phyloP scores from a whole-genome alignment of 768 basidiomycete genomes.

The Leccinum obscurum region DNA sequence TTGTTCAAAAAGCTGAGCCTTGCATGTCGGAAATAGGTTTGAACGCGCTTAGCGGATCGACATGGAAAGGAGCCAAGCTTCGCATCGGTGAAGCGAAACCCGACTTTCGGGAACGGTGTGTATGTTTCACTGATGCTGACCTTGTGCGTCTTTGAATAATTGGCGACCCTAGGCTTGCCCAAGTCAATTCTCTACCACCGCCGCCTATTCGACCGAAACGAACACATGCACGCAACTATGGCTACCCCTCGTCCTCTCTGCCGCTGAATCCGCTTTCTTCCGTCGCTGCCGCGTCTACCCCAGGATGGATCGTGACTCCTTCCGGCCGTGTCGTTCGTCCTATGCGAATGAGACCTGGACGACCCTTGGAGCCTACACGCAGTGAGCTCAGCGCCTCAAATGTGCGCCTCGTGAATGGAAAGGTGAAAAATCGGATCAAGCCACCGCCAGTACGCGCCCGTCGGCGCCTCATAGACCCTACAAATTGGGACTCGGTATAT shows the following conservation, averaged over 20 bases:
- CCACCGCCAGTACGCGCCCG: constrained; percentile 60
- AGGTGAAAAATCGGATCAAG: constrained; percentile 46
- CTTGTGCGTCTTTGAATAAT: background rate
- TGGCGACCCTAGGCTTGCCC: constrained; percentile 9
- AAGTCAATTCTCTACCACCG: constrained; percentile 18
- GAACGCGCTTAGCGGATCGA: constrained; percentile 75
- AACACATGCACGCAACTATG: constrained; percentile 39
- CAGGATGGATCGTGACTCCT: constrained; percentile 71
- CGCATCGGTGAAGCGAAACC: constrained; percentile 83
- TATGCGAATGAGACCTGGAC: constrained; percentile 67
- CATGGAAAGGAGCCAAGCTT: constrained; percentile 86
- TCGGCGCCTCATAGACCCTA: constrained; percentile 68
- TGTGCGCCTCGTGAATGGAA: constrained; percentile 18
- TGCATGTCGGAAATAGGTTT: constrained; percentile 49
- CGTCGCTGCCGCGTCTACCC: constrained; percentile 49
- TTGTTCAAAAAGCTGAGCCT: background rate
- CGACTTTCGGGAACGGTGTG: constrained; percentile 64
- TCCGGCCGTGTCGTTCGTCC: constrained; percentile 66
- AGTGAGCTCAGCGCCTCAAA: constrained; percentile 7
- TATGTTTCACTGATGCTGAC: background rate
- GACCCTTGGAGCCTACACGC: constrained; percentile 46
- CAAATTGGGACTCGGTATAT: constrained; percentile 67
- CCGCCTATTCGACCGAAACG: constrained; percentile 41
- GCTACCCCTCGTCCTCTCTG: constrained; percentile 60
- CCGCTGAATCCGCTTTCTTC: constrained; percentile 62